Evolutionary conservation across 192 early-diverging fungal species (phyloP), one percentile per base, ranked within the genome.

Genomic region (Coemansia sp.): DNA sequence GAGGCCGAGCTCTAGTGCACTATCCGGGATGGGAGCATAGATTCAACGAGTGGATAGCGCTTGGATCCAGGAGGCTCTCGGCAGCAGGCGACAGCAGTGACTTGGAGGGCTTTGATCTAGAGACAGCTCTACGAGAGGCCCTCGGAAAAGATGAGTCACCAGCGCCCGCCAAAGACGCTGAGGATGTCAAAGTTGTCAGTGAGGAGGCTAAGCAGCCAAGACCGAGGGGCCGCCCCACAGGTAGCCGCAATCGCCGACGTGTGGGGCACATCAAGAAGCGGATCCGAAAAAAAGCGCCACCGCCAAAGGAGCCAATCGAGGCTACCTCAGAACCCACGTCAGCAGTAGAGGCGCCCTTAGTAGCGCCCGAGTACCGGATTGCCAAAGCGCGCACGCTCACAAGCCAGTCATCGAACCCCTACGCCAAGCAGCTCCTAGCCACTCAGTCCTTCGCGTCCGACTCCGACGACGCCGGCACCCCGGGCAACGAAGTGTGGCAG

Each of bases 21-120:
- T 83, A 77, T 58, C 67, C 71, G 0, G 59, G 35, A 23, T 83
- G 80, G 80, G 74, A 63, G 50, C 74, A 75, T 36, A 21, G 69
- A 8, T 83, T 48, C 60, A 74, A 83, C 37, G 80, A 83, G 64
- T 83, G 80, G 80, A 63, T 83, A 31, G 58, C 14, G 10, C 11
- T 77, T 8, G 73, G 69, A 1, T 83, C 80, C 4, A 64, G 76
- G 8, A 65, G 80, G 1, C 45, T 83, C 37, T 28, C 66, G 6
- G 71, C 62, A 51, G 36, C 39, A 7, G 69, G 67, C 10, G 65
- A 56, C 2, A 60, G 50, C 1, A 14, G 60, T 10, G 71, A 37
- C 3, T n/a, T 60, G n/a, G 66, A 55, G 9, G 69, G 31, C 3
- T 71, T 71, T 57, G 66, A 83, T 35, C 48, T 78, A 6, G 28